Percentiles rank a stretch among this genome's conserved stretches.
phyloP scores from a whole-genome alignment of 768 basidiomycete genomes.

The Psilocybe subaeruginosa region DNA sequence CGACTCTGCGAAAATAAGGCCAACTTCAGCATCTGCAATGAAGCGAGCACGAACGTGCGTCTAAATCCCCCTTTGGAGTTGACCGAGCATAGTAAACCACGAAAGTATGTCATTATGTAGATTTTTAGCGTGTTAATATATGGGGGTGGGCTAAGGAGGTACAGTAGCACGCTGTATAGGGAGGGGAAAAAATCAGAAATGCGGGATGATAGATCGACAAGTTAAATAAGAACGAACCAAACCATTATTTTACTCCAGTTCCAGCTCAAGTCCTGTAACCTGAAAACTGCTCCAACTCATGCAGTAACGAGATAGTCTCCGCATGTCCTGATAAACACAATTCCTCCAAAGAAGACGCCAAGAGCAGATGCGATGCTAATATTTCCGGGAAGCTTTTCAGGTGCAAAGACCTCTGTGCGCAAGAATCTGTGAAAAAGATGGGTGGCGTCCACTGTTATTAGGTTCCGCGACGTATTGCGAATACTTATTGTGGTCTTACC shows the following conservation, averaged over 20 bases:
- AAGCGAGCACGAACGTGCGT: neutral
- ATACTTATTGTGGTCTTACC: constrained; percentile 34
- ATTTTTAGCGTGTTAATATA: neutral
- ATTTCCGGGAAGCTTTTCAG: constrained; percentile 78
- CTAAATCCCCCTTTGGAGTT: neutral
- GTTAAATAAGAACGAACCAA: constrained; percentile 12
- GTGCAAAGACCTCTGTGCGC: constrained; percentile 68
- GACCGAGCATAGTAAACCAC: neutral
- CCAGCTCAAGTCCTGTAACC: neutral
- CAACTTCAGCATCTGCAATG: neutral
- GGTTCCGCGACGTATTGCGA: neutral
- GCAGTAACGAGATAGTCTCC: constrained; percentile 77
- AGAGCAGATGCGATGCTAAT: constrained; percentile 69
- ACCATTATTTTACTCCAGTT: neutral
- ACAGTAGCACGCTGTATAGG: too few relatives aligned
- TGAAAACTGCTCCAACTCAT: constrained; percentile 7
- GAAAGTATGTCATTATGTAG: neutral
- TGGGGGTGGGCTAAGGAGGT: neutral
- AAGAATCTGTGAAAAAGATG: constrained; percentile 38
- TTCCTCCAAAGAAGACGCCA: constrained; percentile 69
- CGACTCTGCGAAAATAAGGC: neutral
- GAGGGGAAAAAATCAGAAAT: neutral
- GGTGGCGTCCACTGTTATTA: neutral
- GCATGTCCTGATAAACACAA: constrained; percentile 73
- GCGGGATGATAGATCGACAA: neutral